A percentile compares a stretch with the other conserved stretches of the same genome.
phyloP scores from a whole-genome alignment of 139 green algal species.

The Desmodesmus armatus region DNA sequence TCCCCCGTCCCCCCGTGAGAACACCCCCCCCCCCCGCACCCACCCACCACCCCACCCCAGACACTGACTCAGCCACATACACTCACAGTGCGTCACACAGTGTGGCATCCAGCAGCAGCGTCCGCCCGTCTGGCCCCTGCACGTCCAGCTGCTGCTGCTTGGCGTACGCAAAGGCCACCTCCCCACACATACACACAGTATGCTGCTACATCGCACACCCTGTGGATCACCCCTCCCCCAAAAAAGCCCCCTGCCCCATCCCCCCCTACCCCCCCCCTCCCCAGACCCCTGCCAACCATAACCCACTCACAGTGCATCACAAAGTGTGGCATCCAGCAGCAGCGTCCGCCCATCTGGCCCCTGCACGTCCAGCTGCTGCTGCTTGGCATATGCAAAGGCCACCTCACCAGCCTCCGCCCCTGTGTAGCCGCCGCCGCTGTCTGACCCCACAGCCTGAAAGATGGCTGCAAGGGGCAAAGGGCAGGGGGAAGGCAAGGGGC shows the following conservation, averaged over 20 bases:
- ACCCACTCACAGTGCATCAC: slow-evolving; percentile 71
- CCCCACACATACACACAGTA: slow-evolving; percentile 59
- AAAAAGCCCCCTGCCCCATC: no score
- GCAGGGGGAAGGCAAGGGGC: no score
- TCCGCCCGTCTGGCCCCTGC: slow-evolving; percentile 39
- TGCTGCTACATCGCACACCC: no score
- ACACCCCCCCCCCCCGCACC: no score
- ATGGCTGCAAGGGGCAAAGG: slow-evolving; percentile 35
- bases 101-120: slow-evolving; percentile 60
- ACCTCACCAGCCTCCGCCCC: slow-evolving; percentile 45
- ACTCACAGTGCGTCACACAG: slow-evolving; percentile 73
- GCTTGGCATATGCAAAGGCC: slow-evolving; percentile 34
- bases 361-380: slow-evolving; percentile 51
- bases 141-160: slow-evolving; percentile 53
- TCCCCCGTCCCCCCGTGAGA: no score
- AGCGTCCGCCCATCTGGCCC: slow-evolving; percentile 49
- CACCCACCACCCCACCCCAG: no score
- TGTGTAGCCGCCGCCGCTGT: slow-evolving; percentile 42
- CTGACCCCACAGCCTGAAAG: slow-evolving; percentile 51
- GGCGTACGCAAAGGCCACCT: slow-evolving; percentile 28
- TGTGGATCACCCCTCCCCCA: no score
- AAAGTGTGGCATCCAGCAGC: slow-evolving; percentile 63
- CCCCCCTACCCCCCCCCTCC: no score
- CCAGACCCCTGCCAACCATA: no score
- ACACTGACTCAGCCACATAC: no score